A percentile compares a stretch with the other conserved stretches of the same genome.
Conservation (phyloP, 495 filamentous ascomycete genomes). For the Amorphotheca resinae region DNA sequence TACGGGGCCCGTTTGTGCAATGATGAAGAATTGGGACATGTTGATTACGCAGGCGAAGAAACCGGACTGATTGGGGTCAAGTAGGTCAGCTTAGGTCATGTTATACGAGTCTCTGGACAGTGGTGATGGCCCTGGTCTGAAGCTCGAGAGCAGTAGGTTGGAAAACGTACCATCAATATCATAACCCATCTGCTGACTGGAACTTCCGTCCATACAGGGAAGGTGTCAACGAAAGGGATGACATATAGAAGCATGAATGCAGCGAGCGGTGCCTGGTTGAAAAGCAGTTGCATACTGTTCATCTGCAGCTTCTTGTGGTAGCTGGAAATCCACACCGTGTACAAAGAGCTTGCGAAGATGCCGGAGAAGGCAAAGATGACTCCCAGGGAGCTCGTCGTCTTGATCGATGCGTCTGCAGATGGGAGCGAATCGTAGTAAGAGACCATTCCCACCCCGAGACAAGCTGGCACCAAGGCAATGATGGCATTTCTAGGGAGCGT, state of each 20-base stretch:
- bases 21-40: slow-evolving; percentile 63
- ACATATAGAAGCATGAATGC: slow-evolving; percentile 50
- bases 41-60: slow-evolving; percentile 57
- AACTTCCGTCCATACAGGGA: slow-evolving; percentile 40
- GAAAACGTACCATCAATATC: slow-evolving; percentile 37
- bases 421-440: slow-evolving; percentile 59
- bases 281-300: slow-evolving; percentile 58
- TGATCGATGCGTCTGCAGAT: slow-evolving; percentile 30
- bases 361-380: slow-evolving; percentile 53
- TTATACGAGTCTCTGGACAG: no score
- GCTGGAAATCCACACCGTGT: slow-evolving; percentile 56
- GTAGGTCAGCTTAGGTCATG: neutral
- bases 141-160: neutral
- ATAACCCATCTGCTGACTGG: slow-evolving; percentile 38
- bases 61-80: slow-evolving; percentile 38
- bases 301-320: slow-evolving; percentile 56
- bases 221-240: slow-evolving; percentile 52
- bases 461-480: slow-evolving; percentile 49
- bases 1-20: slow-evolving; percentile 55
- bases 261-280: slow-evolving; percentile 58
- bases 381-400: slow-evolving; percentile 40
- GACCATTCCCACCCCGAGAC: slow-evolving; percentile 54
- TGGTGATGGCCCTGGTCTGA: slow-evolving; percentile 11
- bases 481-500: slow-evolving; percentile 43
- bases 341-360: slow-evolving; percentile 52